Percentiles rank a stretch among this genome's conserved stretches.
Evolutionary conservation across 768 basidiomycete species (phyloP).

Genomic region (Panaeolus papilionaceus): DNA sequence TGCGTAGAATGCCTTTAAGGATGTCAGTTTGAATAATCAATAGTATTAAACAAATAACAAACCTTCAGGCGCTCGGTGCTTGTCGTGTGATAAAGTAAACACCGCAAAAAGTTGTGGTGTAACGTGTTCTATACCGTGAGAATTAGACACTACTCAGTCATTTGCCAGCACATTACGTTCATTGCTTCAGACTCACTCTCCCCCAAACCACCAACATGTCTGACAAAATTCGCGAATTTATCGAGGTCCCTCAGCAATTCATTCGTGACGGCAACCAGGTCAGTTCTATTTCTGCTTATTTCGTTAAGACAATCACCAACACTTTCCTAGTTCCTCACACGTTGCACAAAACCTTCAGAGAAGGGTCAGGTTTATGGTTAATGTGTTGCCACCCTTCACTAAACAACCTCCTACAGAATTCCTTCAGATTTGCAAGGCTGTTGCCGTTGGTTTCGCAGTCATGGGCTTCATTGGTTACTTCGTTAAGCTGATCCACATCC

Average conservation of each 20-base stretch:
- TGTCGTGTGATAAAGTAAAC: slow-evolving; percentile 26
- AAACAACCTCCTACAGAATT: slow-evolving; percentile 71
- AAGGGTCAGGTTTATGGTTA: slow-evolving; percentile 64
- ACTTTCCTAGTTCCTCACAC: slow-evolving; percentile 80
- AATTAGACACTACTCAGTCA: slow-evolving; percentile 26
- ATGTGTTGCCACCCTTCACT: slow-evolving; percentile 3
- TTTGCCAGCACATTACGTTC: slow-evolving; percentile 40
- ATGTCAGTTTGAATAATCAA: slow-evolving; percentile 10
- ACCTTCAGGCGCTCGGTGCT: slow-evolving; percentile 14
- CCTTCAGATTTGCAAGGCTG: slow-evolving; percentile 92
- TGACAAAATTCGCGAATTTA: slow-evolving; percentile 88
- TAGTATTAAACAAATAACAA: slow-evolving; percentile 10
- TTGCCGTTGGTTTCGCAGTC: slow-evolving; percentile 96
- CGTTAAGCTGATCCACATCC: slow-evolving; percentile 97
- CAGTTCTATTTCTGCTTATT: slow-evolving; percentile 29
- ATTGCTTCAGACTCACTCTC: slow-evolving; percentile 19
- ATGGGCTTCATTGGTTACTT: slow-evolving; percentile 99
- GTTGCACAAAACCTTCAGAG: slow-evolving; percentile 97
- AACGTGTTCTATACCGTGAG: slow-evolving; percentile 44
- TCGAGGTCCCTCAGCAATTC: slow-evolving; percentile 92
- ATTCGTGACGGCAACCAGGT: slow-evolving; percentile 94
- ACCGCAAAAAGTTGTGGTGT: slow-evolving; percentile 15
- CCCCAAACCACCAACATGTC: slow-evolving; percentile 65
- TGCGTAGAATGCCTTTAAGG: slow-evolving; percentile 37
- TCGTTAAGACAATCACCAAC: neutral